Base-by-base conservation (phyloP, 1,284 basidiomycete species). In the Puccinia sorghi region DNA sequence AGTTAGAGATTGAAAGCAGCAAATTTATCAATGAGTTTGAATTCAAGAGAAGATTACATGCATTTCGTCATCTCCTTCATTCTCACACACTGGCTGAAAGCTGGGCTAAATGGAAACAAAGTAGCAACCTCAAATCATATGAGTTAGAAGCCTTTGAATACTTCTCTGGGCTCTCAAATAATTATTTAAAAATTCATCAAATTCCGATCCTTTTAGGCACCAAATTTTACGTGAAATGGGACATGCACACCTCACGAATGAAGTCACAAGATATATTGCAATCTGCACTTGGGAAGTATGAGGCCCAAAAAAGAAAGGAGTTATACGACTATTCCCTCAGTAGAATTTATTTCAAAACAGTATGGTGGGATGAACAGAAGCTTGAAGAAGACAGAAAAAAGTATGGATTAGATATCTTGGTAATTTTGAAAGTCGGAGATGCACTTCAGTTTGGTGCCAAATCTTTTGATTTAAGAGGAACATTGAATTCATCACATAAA, bases 1-100 rank as follows among this genome's bases (percentile, higher is more conserved):
- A 61, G 20, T 32, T 61, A 61, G 59, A 61, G n/a, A 61, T 3
- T 61, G 59, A 61, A 61, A 39, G 59, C 59, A 61, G 39, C 20
- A 61, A 20, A 39, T 61, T 61, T 41, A 9, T 61, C 4, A 37
- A 61, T 39, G 17, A 61, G n/a, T 61, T 17, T 61, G 59, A 61
- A 61, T 61, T 61, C 20, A 39, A 32, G 6, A 61, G 59, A n/a
- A 37, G 59, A 17, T 41, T 61, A n/a, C 7, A 39, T 39, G 32
- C 59, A 61, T 61, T 61, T 39, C 59, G 37, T n/a, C 6, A 17
- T 61, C 15, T 61, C 1, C 15, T 61, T 6, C 59, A 41, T 39
- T 37, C 6, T 6, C 32, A 61, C 27, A 61, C 59, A 61, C 59
- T 61, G 3, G 32, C 59, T 61, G 15, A 15, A 32, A 61, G 59